Percentiles rank a stretch among this genome's conserved stretches.
These are phyloP conservation scores for Malus sylvestris DNA, from an alignment of 306 rosid species.

Conservation along the genomic window DNA sequence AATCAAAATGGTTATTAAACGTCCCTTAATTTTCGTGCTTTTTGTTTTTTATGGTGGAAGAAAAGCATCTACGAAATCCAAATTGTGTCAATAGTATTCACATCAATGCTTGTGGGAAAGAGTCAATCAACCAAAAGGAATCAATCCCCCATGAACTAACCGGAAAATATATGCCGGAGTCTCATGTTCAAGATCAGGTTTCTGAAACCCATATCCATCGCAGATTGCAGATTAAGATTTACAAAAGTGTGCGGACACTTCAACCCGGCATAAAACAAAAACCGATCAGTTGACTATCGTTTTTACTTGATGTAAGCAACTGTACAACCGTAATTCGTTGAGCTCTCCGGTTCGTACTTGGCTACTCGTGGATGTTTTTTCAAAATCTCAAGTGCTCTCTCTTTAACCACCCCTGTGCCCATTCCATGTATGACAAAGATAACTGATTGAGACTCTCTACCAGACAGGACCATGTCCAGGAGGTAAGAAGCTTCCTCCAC, in stretches of 20 bases:
- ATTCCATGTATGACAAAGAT: slow-evolving; percentile 78
- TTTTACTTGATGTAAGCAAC: slow-evolving; percentile 71
- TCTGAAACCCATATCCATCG: too few species aligned
- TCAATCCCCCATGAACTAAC: too few species aligned
- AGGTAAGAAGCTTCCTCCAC: slow-evolving; percentile 70
- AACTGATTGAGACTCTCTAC: slow-evolving; percentile 61
- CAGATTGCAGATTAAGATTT: background rate
- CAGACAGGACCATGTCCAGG: slow-evolving; percentile 63
- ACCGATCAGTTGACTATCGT: background rate
- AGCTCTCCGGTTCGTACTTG: slow-evolving; percentile 60
- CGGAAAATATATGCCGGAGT: too few species aligned
- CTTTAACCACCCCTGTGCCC: slow-evolving; percentile 86
- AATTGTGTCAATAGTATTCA: too few species aligned
- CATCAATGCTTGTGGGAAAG: too few species aligned
- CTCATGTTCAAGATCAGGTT: too few species aligned
- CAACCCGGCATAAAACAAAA: background rate
- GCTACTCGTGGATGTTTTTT: slow-evolving; percentile 60
- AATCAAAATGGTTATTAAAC: background rate
- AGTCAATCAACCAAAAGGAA: too few species aligned
- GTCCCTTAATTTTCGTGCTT: background rate
- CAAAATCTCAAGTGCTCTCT: slow-evolving; percentile 50
- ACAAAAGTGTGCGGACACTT: background rate
- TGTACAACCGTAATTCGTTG: slow-evolving; percentile 87
- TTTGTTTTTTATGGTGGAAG: too few species aligned
- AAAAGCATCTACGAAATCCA: too few species aligned